A percentile compares a stretch with the other conserved stretches of the same genome.
Conservation (phyloP, 2,329 filamentous ascomycete species). For the Colletotrichum horii region DNA sequence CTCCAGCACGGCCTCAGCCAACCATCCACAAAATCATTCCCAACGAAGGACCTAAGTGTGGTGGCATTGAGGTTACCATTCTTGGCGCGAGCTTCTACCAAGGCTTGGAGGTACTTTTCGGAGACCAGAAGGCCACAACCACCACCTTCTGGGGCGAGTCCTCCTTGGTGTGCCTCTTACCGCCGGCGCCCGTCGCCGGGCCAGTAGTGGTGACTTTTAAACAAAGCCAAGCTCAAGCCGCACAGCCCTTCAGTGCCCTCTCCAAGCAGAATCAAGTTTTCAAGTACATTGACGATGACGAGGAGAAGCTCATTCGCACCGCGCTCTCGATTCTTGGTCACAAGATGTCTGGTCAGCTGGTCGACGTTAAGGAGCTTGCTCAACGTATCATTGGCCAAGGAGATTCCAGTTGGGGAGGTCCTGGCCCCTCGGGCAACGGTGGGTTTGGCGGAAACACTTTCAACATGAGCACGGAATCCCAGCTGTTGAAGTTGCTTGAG, state of each 20-base stretch:
- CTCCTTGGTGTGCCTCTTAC: constrained; percentile 79
- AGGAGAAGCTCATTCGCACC: constrained; percentile 71
- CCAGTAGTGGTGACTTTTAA: constrained; percentile 75
- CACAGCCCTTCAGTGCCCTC: constrained; percentile 34
- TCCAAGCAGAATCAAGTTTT: constrained; percentile 59
- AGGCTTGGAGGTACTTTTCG: constrained; percentile 84
- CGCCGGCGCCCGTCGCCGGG: constrained; percentile 71
- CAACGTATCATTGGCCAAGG: constrained; percentile 61
- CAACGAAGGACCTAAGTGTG: constrained; percentile 78
- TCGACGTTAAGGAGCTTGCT: constrained; percentile 67
- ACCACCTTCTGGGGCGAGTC: constrained; percentile 83
- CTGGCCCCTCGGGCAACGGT: constrained; percentile 36
- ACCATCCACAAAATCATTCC: constrained; percentile 86
- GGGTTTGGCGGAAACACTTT: constrained; percentile 47
- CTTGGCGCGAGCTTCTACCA: constrained; percentile 81
- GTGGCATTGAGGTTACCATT: constrained; percentile 87
- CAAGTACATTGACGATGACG: constrained; percentile 76
- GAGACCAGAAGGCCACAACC: constrained; percentile 66
- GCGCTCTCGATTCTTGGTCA: constrained; percentile 69
- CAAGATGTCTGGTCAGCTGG: constrained; percentile 68
- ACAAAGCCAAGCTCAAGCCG: constrained; percentile 47
- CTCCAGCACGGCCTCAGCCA: constrained; percentile 50
- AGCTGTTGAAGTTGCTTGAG: constrained; percentile 77
- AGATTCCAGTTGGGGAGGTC: constrained; percentile 51
- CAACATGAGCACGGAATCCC: constrained; percentile 59